Evolutionary conservation across 1,284 basidiomycete species (phyloP).

Genomic region (Clitocybe nebularis): DNA sequence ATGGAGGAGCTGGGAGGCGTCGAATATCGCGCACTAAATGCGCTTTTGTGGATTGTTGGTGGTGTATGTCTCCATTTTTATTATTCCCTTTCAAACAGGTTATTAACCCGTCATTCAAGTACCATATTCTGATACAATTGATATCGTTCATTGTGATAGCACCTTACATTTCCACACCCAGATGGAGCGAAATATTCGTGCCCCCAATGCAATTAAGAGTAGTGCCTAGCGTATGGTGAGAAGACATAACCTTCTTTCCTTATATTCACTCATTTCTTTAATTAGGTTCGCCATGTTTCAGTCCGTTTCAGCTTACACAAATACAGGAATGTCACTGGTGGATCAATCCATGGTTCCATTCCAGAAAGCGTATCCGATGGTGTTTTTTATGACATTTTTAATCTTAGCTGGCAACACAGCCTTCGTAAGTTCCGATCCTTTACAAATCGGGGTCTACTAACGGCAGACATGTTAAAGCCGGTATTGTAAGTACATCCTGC

Average conservation of each 20-base stretch:
- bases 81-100: slow-evolving; percentile 13
- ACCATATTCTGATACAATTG: slow-evolving; percentile 69
- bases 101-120: slow-evolving; percentile 38
- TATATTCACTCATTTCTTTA: neutral
- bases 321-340: slow-evolving; percentile 86
- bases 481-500: slow-evolving; percentile 53
- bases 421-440: slow-evolving; percentile 58
- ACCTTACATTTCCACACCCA: slow-evolving; percentile 63
- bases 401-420: slow-evolving; percentile 90
- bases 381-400: slow-evolving; percentile 62
- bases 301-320: slow-evolving; percentile 84
- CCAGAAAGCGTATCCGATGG: slow-evolving; percentile 81
- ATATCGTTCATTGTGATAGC: slow-evolving; percentile 70
- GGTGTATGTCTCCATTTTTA: slow-evolving; percentile 38
- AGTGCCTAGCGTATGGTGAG: slow-evolving; percentile 59
- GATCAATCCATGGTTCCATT: slow-evolving; percentile 90
- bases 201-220: slow-evolving; percentile 50
- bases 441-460: slow-evolving; percentile 3
- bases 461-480: slow-evolving; percentile 41
- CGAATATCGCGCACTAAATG: slow-evolving; percentile 86
- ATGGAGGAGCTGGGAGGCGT: slow-evolving; percentile 92
- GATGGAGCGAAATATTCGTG: slow-evolving; percentile 54
- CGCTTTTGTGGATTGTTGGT: slow-evolving; percentile 74
- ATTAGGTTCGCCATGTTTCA: slow-evolving; percentile 86
- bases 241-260: neutral